A percentile compares a stretch with the other conserved stretches of the same genome.
phyloP scores from a whole-genome alignment of 495 filamentous ascomycete genomes.

The Apodospora peruviana region DNA sequence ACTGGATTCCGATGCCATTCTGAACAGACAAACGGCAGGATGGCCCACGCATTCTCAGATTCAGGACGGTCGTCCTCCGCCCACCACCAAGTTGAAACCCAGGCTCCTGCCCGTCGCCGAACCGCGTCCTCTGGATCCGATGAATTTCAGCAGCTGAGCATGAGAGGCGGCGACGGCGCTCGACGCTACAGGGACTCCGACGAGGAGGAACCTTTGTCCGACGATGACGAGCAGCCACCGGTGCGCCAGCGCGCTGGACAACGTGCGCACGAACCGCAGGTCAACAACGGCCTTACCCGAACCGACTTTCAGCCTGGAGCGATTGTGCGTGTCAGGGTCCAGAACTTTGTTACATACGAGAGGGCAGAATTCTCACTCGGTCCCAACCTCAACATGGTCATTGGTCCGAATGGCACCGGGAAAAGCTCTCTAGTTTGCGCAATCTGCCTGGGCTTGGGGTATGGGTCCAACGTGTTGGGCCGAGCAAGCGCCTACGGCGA shows the following conservation, averaged over 20 bases:
- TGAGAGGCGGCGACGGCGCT: conserved; percentile 14
- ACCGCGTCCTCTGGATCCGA: conserved; percentile 3
- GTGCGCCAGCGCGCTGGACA: conserved; percentile 12
- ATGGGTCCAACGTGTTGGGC: conserved; percentile 74
- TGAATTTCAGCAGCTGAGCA: conserved; percentile 4
- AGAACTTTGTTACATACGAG: conserved; percentile 94
- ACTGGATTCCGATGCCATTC: background rate
- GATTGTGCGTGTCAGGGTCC: conserved; percentile 79
- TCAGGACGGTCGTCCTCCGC: background rate
- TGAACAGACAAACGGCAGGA: background rate
- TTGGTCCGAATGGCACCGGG: conserved; percentile 94
- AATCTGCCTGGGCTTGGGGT: conserved; percentile 90
- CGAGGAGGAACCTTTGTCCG: conserved; percentile 8
- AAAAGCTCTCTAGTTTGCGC: conserved; percentile 98
- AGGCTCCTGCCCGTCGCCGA: background rate
- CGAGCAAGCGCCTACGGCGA: conserved; percentile 79
- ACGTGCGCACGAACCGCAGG: conserved; percentile 9
- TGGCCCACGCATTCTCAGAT: background rate
- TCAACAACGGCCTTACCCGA: conserved; percentile 2
- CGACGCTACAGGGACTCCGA: conserved; percentile 1
- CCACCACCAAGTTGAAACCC: background rate
- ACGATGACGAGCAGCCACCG: conserved; percentile 12
- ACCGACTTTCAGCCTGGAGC: conserved; percentile 66
- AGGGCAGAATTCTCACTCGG: conserved; percentile 84
- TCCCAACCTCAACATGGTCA: conserved; percentile 96